Evolutionary conservation across 2,329 filamentous ascomycete species (phyloP).

Genomic region (Cladosporium sp.): DNA sequence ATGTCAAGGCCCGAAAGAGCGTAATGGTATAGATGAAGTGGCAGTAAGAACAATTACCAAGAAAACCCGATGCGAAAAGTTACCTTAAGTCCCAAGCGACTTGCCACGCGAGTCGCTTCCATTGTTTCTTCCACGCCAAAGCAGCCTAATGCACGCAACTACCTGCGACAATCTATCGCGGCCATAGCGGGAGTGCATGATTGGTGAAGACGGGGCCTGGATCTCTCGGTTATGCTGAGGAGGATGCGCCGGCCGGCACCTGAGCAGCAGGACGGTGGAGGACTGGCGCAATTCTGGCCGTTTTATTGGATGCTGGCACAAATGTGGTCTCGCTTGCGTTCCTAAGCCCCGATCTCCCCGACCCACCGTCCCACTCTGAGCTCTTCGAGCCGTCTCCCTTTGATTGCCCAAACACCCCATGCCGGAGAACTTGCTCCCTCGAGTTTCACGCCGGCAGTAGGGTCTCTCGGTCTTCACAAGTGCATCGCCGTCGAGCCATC

Average conservation of each 20-base stretch:
- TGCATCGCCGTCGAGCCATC: background rate
- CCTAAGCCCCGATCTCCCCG: conserved; percentile 8
- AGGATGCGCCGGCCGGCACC: conserved; percentile 17
- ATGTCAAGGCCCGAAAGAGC: background rate
- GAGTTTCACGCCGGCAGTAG: conserved; percentile 11
- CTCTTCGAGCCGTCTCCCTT: conserved; percentile 7
- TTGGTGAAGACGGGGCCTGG: conserved; percentile 12
- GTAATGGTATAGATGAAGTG: background rate
- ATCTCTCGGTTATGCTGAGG: conserved; percentile 13
- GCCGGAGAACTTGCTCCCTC: conserved; percentile 3
- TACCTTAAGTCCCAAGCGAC: conserved; percentile 11
- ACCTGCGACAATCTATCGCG: conserved; percentile 5
- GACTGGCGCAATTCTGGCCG: background rate
- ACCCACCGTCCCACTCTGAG: background rate
- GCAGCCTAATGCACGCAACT: conserved; percentile 11
- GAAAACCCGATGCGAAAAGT: conserved; percentile 5
- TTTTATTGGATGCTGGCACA: background rate
- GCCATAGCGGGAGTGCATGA: conserved; percentile 9
- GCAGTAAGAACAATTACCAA: background rate
- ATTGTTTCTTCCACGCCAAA: conserved; percentile 6
- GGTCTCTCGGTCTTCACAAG: conserved; percentile 6
- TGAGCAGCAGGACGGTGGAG: conserved; percentile 5
- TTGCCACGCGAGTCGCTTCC: conserved; percentile 17
- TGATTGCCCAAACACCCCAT: background rate
- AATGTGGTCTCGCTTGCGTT: conserved; percentile 1